Evolutionary conservation across 129 eudicot species (phyloP), one percentile per base, ranked within the genome.

Genomic region (Erigeron canadensis): DNA sequence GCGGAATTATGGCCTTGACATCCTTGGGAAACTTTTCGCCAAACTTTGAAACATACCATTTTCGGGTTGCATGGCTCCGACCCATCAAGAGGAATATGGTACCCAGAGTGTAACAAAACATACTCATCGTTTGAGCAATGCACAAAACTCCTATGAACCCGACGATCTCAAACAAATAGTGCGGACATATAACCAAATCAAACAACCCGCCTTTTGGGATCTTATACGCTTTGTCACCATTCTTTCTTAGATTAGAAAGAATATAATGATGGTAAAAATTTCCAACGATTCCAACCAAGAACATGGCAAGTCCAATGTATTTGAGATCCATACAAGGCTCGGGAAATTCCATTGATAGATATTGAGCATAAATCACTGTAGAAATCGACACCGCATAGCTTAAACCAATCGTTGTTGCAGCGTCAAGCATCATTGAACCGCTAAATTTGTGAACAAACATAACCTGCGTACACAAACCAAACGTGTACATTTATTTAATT

Each of bases 21-120:
- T 80, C 63, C 43, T 69, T 61, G 17, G 72, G 69, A 63, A 87
- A 87, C 58, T 84, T 83, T 37, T 79, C 85, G n/a, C 80, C 80
- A 71, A 87, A 87, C 78, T 87, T 84, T 22, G 74, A 73, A 53
- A 53, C 1, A 45, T 87, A 87, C 92, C 92, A 87, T 65, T 84
- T 58, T 68, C 81, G 67, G 18, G 92, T 87, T 23, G 88, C 85
- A 42, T 63, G 72, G 47, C 88, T 87, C 77, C 93, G 73, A 3
- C 88, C 93, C 46, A 56, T 64, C 86, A 87, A 67, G 74, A 79
- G 79, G 37, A 67, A 16, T 42, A 50, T 40, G 0, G 79, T 72
- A 16, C 89, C 88, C 1, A 75, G 18, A 28, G 79, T 41, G 71
- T 45, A 74, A 53, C 57, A 45, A 13, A 85, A 21, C 34, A 28